A percentile compares a stretch with the other conserved stretches of the same genome.
These are phyloP conservation scores for Penicillium sp. DNA, from an alignment of 2,329 filamentous ascomycete species.

Conservation along the genomic window DNA sequence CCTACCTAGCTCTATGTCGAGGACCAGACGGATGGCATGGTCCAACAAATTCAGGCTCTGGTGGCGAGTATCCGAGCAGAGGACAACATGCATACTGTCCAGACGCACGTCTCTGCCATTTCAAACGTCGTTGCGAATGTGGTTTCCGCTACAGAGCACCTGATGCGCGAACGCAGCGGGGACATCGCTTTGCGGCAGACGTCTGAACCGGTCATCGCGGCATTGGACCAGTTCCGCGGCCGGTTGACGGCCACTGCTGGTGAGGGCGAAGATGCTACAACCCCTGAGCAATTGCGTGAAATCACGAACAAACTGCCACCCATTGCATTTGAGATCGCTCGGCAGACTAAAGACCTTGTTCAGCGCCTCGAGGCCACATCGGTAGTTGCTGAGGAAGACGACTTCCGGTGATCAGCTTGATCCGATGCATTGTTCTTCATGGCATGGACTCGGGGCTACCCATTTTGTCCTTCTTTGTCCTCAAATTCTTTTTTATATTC, in stretches of 20 bases:
- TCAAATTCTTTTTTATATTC: conserved; percentile 10
- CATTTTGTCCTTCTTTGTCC: conserved; percentile 8
- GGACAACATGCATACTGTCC: conserved; percentile 63
- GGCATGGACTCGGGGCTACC: background rate
- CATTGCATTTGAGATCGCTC: conserved; percentile 81
- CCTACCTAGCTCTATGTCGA: conserved; percentile 70
- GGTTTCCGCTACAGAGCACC: conserved; percentile 62
- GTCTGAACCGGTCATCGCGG: conserved; percentile 42
- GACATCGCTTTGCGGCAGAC: conserved; percentile 52
- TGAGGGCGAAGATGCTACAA: conserved; percentile 60
- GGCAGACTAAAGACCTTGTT: conserved; percentile 75
- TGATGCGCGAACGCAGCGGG: conserved; percentile 50
- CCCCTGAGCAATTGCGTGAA: conserved; percentile 50
- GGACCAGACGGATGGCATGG: conserved; percentile 75
- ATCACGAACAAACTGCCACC: conserved; percentile 74
- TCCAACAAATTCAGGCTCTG: conserved; percentile 78
- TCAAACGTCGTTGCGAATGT: conserved; percentile 69
- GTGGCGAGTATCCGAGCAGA: conserved; percentile 70
- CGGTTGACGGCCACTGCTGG: conserved; percentile 64
- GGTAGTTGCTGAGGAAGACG: conserved; percentile 37
- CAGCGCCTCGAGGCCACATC: conserved; percentile 47
- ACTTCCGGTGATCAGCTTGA: conserved; percentile 35
- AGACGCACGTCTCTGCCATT: conserved; percentile 69
- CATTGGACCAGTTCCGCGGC: conserved; percentile 62
- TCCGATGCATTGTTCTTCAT: background rate